phyloP scores from a whole-genome alignment of 179 eudicot species.

The Corrigiola litoralis region DNA sequence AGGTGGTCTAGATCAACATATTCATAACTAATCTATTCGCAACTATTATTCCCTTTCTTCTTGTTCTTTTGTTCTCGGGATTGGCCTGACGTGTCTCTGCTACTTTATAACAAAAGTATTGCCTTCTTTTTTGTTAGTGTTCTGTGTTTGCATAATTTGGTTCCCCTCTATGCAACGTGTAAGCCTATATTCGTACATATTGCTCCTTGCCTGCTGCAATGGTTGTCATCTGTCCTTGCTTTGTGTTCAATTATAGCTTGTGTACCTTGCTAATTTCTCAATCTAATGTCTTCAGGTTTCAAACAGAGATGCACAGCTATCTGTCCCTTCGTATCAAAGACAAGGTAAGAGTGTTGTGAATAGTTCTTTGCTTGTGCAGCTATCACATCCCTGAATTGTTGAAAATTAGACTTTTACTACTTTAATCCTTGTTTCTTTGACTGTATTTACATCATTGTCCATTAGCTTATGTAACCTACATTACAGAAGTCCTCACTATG shows the following conservation, averaged over 20 bases:
- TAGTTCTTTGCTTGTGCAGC: not conserved
- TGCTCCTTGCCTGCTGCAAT: not conserved
- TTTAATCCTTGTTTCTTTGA: not conserved
- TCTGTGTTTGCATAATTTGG: not conserved
- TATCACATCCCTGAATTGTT: not conserved
- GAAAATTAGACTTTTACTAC: not conserved
- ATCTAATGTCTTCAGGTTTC: slow-evolving; percentile 56
- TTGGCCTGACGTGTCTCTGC: not conserved
- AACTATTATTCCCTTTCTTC: not conserved
- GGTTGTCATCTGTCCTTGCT: not conserved
- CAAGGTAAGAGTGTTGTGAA: slow-evolving; percentile 37
- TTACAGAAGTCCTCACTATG: too few species aligned
- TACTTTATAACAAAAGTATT: not conserved
- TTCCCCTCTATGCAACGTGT: too few species aligned
- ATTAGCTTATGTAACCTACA: not conserved
- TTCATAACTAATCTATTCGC: too few species aligned
- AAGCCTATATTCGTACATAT: too few species aligned
- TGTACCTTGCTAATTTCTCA: not conserved
- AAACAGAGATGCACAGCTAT: slow-evolving; percentile 61
- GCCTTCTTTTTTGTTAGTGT: not conserved
- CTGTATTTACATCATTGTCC: not conserved
- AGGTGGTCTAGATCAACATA: too few species aligned
- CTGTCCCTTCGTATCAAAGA: slow-evolving; percentile 43
- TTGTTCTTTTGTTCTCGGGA: not conserved
- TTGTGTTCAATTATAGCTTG: not conserved